A percentile compares a stretch with the other conserved stretches of the same genome.
Conservation (phyloP, 176 grass and related monocot species). For the Calamus simplicifolius region DNA sequence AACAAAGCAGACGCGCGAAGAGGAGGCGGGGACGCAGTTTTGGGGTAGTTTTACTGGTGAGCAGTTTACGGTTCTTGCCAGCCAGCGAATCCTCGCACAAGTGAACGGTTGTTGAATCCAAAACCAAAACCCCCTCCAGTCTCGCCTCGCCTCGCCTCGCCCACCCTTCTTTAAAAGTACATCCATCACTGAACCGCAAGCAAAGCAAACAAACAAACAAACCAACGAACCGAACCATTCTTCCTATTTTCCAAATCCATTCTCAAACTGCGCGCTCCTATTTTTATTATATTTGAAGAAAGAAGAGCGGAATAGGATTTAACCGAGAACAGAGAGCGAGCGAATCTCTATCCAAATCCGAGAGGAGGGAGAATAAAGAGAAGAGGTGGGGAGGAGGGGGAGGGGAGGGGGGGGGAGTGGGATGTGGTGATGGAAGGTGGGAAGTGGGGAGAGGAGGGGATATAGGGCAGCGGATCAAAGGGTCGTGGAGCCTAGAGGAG, state of each 20-base stretch:
- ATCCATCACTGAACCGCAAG: conserved; percentile 18
- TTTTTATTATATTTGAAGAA: too few relatives aligned
- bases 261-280: too few relatives aligned
- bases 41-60: not conserved
- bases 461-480: conserved; percentile 37
- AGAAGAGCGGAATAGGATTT: too few relatives aligned
- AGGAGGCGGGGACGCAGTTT: too few relatives aligned
- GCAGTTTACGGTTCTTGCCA: conserved; percentile 31
- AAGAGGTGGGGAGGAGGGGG: not conserved
- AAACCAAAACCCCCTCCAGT: conserved; percentile 6
- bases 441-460: not conserved
- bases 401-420: conserved; percentile 7
- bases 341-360: not conserved
- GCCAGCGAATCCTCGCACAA: conserved; percentile 12
- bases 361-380: not conserved
- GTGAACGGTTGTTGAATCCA: conserved; percentile 18
- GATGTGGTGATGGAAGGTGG: too few relatives aligned
- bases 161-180: conserved; percentile 1
- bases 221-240: conserved; percentile 15
- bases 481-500: conserved; percentile 87
- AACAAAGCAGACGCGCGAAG: too few relatives aligned
- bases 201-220: conserved; percentile 21
- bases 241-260: too few relatives aligned
- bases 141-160: not conserved
- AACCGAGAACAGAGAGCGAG: not conserved